Percentiles rank a stretch among this genome's conserved stretches.
These are phyloP conservation scores for Aeminium ludgeri DNA, from an alignment of 495 filamentous ascomycete species.

Conservation along the genomic window DNA sequence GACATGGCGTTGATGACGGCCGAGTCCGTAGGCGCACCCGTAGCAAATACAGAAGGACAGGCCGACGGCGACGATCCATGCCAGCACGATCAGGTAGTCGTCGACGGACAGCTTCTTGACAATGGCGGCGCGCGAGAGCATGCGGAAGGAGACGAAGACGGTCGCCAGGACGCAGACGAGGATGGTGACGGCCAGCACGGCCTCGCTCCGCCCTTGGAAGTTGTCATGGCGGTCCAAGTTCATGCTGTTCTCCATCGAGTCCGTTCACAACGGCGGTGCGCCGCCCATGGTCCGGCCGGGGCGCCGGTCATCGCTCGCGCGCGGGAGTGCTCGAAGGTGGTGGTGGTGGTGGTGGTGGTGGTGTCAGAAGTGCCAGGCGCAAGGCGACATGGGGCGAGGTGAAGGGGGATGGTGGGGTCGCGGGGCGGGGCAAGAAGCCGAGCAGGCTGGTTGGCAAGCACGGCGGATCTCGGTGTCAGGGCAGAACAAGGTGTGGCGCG, in stretches of 20 bases:
- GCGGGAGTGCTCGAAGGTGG: no score
- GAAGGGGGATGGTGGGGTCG: no score
- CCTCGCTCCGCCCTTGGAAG: slow-evolving; percentile 33
- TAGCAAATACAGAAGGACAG: slow-evolving; percentile 63
- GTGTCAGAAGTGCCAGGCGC: no score
- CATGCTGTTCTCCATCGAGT: slow-evolving; percentile 5
- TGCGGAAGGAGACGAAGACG: slow-evolving; percentile 53
- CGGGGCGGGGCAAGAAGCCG: no score
- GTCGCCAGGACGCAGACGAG: slow-evolving; percentile 48
- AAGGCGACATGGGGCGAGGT: no score
- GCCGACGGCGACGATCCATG: slow-evolving; percentile 65
- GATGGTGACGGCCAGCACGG: slow-evolving; percentile 59
- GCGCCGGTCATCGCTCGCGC: neutral
- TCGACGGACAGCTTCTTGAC: slow-evolving; percentile 52
- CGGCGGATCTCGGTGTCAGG: no score
- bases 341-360: no score
- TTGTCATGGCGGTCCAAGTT: slow-evolving; percentile 6
- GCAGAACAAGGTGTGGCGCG: no score
- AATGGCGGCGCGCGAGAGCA: slow-evolving; percentile 56
- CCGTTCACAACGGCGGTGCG: neutral
- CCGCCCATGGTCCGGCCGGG: slow-evolving; percentile 2
- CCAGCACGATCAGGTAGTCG: slow-evolving; percentile 70
- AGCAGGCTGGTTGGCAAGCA: no score
- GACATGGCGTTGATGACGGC: slow-evolving; percentile 55
- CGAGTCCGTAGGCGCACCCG: slow-evolving; percentile 53